Percentiles rank a stretch among this genome's conserved stretches.
phyloP scores from a whole-genome alignment of 768 basidiomycete genomes.

The Lactarius deliciosus region DNA sequence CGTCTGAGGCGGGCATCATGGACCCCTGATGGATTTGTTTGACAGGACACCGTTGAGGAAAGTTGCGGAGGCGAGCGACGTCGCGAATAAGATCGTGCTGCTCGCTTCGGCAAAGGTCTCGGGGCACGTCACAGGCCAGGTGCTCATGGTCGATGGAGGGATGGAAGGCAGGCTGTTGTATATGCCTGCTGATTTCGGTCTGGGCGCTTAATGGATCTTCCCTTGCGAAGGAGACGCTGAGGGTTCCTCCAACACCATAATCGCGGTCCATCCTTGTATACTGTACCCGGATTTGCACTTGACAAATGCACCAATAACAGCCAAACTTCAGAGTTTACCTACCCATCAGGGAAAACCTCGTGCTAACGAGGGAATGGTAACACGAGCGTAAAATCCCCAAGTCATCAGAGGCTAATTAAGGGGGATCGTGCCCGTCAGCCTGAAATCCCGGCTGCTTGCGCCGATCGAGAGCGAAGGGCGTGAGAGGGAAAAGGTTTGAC shows the following conservation, averaged over 20 bases:
- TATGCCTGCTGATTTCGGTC: constrained; percentile 38
- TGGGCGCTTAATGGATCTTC: neutral
- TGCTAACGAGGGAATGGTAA: too few relatives aligned
- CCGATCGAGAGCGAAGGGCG: too few relatives aligned
- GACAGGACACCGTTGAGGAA: constrained; percentile 68
- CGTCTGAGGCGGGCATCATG: constrained; percentile 28
- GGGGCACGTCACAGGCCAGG: constrained; percentile 69
- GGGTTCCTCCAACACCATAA: too few relatives aligned
- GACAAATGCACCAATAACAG: too few relatives aligned
- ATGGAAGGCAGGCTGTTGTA: constrained; percentile 72
- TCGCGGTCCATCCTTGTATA: too few relatives aligned
- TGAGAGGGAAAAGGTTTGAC: too few relatives aligned
- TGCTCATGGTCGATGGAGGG: constrained; percentile 70
- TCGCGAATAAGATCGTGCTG: constrained; percentile 63
- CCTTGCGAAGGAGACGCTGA: too few relatives aligned
- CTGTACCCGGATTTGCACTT: too few relatives aligned
- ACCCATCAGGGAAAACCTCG: too few relatives aligned
- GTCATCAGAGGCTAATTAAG: neutral
- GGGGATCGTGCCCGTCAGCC: constrained; percentile 46
- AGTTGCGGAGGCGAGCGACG: constrained; percentile 57
- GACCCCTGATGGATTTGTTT: neutral
- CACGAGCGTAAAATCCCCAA: neutral
- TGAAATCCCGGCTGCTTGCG: constrained; percentile 62
- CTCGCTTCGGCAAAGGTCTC: constrained; percentile 61
- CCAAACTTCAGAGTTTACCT: too few relatives aligned